phyloP scores from a whole-genome alignment of 2,329 filamentous ascomycete species.

The Fusarium praegraminearum region DNA sequence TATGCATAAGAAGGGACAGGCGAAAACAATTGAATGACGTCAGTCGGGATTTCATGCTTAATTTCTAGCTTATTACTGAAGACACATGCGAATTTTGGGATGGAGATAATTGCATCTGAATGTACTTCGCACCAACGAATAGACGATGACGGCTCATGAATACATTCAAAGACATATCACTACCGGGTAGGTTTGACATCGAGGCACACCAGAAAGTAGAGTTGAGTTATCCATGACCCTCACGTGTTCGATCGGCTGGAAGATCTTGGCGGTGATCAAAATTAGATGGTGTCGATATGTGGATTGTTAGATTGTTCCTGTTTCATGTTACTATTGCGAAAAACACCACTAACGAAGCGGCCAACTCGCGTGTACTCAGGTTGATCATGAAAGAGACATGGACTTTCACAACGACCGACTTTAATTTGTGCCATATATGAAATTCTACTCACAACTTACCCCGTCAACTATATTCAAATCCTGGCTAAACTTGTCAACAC shows the following conservation, averaged over 20 bases:
- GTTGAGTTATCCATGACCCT: conserved; percentile 13
- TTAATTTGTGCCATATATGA: not conserved
- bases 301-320: conserved; percentile 31
- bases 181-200: not conserved
- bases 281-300: conserved; percentile 37
- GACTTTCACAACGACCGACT: not conserved
- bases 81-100: not conserved
- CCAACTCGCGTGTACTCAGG: not conserved
- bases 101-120: not conserved
- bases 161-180: not conserved
- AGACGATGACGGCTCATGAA: not conserved
- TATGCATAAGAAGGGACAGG: not conserved
- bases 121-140: not conserved
- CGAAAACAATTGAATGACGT: conserved; percentile 1
- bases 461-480: conserved; percentile 21
- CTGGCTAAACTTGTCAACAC: conserved; percentile 3
- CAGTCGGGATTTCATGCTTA: conserved; percentile 19
- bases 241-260: conserved; percentile 19
- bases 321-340: conserved; percentile 27
- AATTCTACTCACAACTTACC: not conserved
- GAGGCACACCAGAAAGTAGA: not conserved
- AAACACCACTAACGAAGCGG: not conserved
- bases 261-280: conserved; percentile 29
- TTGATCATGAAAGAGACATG: not conserved
- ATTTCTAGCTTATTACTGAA: conserved; percentile 23